phyloP scores from a whole-genome alignment of 2,329 filamentous ascomycete species.

The Hymenoscyphus linearis region DNA sequence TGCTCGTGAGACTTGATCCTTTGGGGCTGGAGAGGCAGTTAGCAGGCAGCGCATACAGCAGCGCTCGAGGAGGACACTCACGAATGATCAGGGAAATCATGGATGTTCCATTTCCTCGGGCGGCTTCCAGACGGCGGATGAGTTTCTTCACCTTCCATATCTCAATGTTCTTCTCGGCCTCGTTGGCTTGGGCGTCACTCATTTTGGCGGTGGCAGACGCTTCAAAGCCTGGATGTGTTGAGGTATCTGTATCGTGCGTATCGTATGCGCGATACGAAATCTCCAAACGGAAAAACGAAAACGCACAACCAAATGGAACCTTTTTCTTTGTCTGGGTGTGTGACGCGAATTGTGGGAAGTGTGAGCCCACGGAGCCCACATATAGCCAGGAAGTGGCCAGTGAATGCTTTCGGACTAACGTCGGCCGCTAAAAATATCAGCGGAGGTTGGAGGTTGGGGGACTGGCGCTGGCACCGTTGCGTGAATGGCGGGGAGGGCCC shows the following conservation, averaged over 20 bases:
- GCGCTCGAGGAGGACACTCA: constrained; percentile 42
- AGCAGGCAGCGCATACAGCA: constrained; percentile 4
- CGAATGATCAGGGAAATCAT: constrained; percentile 99
- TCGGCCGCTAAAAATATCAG: no score
- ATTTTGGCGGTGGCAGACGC: constrained; percentile 50
- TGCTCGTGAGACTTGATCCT: constrained; percentile 93
- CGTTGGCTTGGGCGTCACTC: constrained; percentile 81
- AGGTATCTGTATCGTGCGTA: constrained; percentile 3
- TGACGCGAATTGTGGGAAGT: constrained; percentile 10
- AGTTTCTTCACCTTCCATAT: constrained; percentile 99
- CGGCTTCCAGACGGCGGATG: constrained; percentile 96
- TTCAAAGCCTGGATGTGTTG: constrained; percentile 17
- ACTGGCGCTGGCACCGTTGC: no score
- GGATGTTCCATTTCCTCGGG: constrained; percentile 95
- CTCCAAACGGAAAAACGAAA: constrained; percentile 21
- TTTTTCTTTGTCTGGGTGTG: constrained; percentile 12
- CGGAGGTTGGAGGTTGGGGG: no score
- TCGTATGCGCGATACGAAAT: constrained; percentile 15
- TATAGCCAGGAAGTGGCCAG: no score
- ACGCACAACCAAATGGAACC: constrained; percentile 17
- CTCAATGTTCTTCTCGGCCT: constrained; percentile 96
- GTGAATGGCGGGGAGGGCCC: no score
- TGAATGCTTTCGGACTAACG: no score
- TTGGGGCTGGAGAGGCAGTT: constrained; percentile 60
- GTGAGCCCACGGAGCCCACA: no score